These are phyloP conservation scores for Apiospora kogelbergensis DNA, from an alignment of 2,329 filamentous ascomycete genomes.

Conservation along the genomic window DNA sequence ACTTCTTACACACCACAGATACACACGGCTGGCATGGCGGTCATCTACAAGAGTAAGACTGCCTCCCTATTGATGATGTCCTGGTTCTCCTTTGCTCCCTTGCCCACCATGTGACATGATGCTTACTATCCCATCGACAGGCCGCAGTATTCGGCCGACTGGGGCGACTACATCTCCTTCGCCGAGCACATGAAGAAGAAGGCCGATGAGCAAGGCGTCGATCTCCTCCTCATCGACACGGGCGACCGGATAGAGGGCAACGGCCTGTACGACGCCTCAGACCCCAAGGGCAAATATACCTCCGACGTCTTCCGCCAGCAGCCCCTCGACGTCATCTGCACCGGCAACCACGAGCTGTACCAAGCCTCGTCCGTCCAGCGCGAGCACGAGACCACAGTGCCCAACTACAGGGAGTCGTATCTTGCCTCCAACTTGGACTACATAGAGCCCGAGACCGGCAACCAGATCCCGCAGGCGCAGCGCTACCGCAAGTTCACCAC, in stretches of 20 bases:
- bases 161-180: slow-evolving; percentile 97
- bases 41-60: slow-evolving; percentile 81
- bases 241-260: slow-evolving; percentile 94
- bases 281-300: slow-evolving; percentile 84
- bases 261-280: slow-evolving; percentile 87
- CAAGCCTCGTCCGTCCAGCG: slow-evolving; percentile 72
- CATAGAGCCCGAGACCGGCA: slow-evolving; percentile 67
- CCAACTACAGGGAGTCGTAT: slow-evolving; percentile 78
- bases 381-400: slow-evolving; percentile 79
- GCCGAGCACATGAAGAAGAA: slow-evolving; percentile 75
- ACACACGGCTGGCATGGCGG: slow-evolving; percentile 95
- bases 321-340: slow-evolving; percentile 78
- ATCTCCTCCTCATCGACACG: slow-evolving; percentile 92
- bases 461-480: slow-evolving; percentile 73
- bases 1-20: slow-evolving; percentile 96
- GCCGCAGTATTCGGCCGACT: slow-evolving; percentile 90
- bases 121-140: slow-evolving; percentile 37
- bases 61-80: neutral
- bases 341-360: slow-evolving; percentile 96
- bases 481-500: slow-evolving; percentile 89
- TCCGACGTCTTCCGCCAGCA: slow-evolving; percentile 86
- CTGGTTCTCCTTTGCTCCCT: neutral
- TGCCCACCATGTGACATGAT: neutral
- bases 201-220: slow-evolving; percentile 75
- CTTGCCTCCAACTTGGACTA: slow-evolving; percentile 94